Percentiles rank a stretch among this genome's conserved stretches.
Conservation (phyloP, 345 rosid genomes). For the Populus deltoides region DNA sequence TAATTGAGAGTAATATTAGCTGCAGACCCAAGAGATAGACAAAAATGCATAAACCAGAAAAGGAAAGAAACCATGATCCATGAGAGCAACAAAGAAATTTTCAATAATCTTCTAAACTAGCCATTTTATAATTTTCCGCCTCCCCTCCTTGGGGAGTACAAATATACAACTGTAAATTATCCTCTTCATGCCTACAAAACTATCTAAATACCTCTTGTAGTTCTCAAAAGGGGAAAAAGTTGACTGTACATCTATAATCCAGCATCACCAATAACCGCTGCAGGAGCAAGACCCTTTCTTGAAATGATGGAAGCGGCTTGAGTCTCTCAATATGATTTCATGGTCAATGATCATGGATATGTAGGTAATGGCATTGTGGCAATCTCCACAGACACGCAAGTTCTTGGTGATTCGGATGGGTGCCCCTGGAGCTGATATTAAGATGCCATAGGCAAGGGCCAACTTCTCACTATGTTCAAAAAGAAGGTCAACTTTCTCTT, state of each 20-base stretch:
- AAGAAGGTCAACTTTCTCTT: conserved; percentile 78
- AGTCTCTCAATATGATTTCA: conserved; percentile 79
- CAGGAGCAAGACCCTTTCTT: conserved; percentile 78
- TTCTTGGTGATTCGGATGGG: conserved; percentile 76
- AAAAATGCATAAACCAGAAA: no score
- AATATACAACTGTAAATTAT: no score
- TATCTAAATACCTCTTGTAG: background rate
- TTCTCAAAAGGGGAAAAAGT: background rate
- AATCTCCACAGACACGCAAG: conserved; percentile 77
- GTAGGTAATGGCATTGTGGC: conserved; percentile 70
- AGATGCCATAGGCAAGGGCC: conserved; percentile 74
- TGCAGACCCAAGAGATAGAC: no score
- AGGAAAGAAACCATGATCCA: no score
- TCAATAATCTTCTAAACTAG: no score
- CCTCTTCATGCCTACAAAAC: background rate
- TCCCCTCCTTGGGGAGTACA: no score
- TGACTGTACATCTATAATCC: background rate
- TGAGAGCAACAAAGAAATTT: no score
- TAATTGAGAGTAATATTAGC: no score
- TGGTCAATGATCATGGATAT: conserved; percentile 59
- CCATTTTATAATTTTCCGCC: no score
- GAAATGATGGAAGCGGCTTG: conserved; percentile 92
- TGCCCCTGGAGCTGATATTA: conserved; percentile 51
- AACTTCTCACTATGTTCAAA: conserved; percentile 80
- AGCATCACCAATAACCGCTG: conserved; percentile 68